Conservation (phyloP, 805 yeast species). For the Blastobotrys parvus region DNA sequence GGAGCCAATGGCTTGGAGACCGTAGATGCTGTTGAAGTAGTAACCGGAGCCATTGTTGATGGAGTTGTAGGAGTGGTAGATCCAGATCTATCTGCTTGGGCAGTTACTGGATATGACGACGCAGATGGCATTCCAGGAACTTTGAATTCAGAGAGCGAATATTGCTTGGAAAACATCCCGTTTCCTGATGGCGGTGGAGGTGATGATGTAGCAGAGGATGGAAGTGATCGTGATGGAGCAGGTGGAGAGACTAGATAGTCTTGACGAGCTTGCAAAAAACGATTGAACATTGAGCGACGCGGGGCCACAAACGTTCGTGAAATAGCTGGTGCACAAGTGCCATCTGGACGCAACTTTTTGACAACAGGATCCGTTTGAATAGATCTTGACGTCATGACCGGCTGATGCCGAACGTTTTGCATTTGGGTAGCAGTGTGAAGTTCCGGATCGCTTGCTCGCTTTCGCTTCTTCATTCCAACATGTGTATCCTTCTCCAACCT, state of each 20-base stretch:
- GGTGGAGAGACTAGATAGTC: not conserved
- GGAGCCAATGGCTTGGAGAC: too few species aligned
- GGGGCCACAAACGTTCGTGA: not conserved
- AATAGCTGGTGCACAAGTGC: not conserved
- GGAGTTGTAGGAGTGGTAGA: not conserved
- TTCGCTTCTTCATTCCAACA: not conserved
- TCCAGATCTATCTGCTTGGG: not conserved
- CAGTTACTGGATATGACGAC: not conserved
- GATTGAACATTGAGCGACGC: not conserved
- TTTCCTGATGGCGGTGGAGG: not conserved
- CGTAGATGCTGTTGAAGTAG: too few species aligned
- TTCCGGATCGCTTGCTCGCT: not conserved
- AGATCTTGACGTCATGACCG: not conserved
- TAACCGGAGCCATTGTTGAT: too few species aligned
- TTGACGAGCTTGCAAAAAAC: not conserved
- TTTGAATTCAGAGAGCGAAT: too few species aligned
- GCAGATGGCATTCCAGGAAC: too few species aligned
- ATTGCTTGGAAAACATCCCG: not conserved
- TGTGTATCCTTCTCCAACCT: constrained; percentile 11
- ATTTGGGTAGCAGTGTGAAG: not conserved
- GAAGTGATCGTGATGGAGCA: not conserved
- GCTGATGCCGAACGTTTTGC: too few species aligned
- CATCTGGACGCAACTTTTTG: constrained; percentile 9
- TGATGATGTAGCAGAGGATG: not conserved
- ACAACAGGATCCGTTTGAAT: constrained; percentile 10